Conservation (phyloP, 1,284 basidiomycete genomes). For the Moesziomyces antarcticus region DNA sequence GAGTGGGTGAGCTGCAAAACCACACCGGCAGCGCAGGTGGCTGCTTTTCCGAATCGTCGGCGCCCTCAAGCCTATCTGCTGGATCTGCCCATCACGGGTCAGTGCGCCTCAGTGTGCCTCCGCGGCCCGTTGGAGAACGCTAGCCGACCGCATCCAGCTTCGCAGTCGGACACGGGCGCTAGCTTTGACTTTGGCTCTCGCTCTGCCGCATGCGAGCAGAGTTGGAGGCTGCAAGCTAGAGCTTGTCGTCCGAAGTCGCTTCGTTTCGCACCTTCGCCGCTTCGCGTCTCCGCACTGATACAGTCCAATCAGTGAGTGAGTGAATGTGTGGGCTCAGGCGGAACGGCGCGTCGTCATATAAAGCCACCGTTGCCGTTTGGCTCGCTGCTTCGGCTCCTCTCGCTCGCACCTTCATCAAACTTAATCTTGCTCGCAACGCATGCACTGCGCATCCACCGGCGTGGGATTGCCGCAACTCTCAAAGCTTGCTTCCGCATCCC, state of each 20-base stretch:
- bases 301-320: too few species aligned
- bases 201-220: conserved; percentile 1
- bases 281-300: too few species aligned
- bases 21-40: too few species aligned
- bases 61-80: not conserved
- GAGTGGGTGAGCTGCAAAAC: too few species aligned
- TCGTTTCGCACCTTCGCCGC: not conserved
- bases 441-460: not conserved
- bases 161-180: not conserved
- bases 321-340: not conserved
- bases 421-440: not conserved
- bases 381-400: not conserved
- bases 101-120: not conserved
- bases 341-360: not conserved
- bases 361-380: not conserved
- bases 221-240: not conserved
- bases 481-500: not conserved
- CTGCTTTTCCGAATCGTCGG: not conserved
- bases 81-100: not conserved
- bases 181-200: not conserved
- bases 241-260: not conserved
- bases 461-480: not conserved
- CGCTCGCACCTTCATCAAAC: not conserved
- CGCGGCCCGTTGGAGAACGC: not conserved
- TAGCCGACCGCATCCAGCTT: not conserved